phyloP scores from a whole-genome alignment of 306 rosid species.

The Dalbergia cultrata region DNA sequence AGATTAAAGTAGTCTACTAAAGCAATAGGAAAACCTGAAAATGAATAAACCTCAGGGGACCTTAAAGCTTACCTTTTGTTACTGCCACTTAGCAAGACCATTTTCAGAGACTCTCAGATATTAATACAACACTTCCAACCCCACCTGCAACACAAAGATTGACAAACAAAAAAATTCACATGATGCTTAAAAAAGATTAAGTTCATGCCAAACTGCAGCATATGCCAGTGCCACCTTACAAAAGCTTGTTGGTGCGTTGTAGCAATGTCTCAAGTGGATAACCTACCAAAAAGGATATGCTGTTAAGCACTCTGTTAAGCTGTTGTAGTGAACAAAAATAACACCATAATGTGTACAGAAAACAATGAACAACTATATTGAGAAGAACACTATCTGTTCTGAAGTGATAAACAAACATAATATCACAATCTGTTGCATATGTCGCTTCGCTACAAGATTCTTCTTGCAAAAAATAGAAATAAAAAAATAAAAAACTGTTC shows the following conservation, averaged over 20 bases:
- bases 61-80: conserved; percentile 50
- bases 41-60: background rate
- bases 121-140: conserved; percentile 24
- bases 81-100: conserved; percentile 62
- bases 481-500: background rate
- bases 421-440: background rate
- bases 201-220: background rate
- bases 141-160: conserved; percentile 51
- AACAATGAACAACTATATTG: background rate
- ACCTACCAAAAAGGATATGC: background rate
- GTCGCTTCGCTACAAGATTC: background rate
- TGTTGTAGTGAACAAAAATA: conserved; percentile 9
- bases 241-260: conserved; percentile 3
- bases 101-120: conserved; percentile 29
- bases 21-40: conserved; percentile 34
- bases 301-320: background rate
- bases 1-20: background rate
- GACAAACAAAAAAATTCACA: conserved; percentile 3
- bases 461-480: background rate
- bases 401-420: background rate
- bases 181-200: background rate
- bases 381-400: background rate
- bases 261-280: background rate
- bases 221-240: background rate
- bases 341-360: background rate